Percentiles rank a stretch among this genome's conserved stretches.
phyloP scores from a whole-genome alignment of 2,329 filamentous ascomycete genomes.

The Cytospora schulzeri region DNA sequence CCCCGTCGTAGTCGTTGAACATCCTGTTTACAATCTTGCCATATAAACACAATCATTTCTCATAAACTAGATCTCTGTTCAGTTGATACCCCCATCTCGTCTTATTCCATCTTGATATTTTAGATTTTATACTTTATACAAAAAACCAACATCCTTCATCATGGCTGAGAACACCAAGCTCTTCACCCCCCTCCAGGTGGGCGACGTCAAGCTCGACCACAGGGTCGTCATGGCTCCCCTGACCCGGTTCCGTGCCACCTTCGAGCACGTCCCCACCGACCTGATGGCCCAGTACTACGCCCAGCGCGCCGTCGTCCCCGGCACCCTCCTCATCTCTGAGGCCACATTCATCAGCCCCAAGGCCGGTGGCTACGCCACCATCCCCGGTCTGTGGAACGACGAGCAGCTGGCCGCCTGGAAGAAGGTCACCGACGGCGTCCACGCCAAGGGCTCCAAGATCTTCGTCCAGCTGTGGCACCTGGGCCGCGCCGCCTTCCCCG shows the following conservation, averaged over 20 bases:
- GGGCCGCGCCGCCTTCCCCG: constrained; percentile 52
- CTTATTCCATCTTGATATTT: neutral
- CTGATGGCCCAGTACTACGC: constrained; percentile 34
- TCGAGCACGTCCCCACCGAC: constrained; percentile 37
- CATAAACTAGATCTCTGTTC: no score
- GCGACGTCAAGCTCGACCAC: constrained; percentile 43
- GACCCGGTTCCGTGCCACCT: constrained; percentile 54
- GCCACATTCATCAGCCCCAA: constrained; percentile 54
- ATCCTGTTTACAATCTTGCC: no score
- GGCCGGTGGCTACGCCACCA: constrained; percentile 48
- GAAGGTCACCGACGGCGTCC: constrained; percentile 61
- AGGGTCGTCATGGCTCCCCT: constrained; percentile 59
- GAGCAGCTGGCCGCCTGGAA: constrained; percentile 64
- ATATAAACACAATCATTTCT: neutral
- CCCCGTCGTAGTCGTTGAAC: neutral
- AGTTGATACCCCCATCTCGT: constrained; percentile 5
- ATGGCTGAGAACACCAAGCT: constrained; percentile 37
- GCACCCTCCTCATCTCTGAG: constrained; percentile 58
- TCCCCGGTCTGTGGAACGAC: constrained; percentile 60
- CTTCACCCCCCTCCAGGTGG: constrained; percentile 47
- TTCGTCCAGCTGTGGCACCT: constrained; percentile 67
- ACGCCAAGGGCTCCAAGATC: constrained; percentile 62
- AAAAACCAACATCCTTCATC: neutral
- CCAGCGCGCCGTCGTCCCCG: constrained; percentile 39
- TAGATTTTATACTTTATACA: neutral